Percentiles rank a stretch among this genome's conserved stretches.
Evolutionary conservation across 2,329 filamentous ascomycete species (phyloP).

Genomic region (Fusarium subtropicale): DNA sequence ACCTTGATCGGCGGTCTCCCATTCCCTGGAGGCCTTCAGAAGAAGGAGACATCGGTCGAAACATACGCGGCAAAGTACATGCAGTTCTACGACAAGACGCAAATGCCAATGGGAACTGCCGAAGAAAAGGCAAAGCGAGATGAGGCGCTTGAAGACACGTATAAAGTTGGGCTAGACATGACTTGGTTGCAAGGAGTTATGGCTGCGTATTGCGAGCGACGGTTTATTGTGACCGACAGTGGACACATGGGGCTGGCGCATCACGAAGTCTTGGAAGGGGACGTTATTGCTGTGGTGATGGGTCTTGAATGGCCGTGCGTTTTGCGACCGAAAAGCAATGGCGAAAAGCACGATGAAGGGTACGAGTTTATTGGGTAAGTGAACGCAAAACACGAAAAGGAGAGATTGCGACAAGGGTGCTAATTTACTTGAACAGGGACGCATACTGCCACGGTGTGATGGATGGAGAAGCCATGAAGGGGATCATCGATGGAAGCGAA

Average conservation of each 20-base stretch:
- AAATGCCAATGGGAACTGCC: constrained; percentile 8
- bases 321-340: constrained; percentile 10
- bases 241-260: constrained; percentile 39
- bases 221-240: constrained; percentile 26
- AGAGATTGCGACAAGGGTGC: neutral
- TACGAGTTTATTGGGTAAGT: constrained; percentile 43
- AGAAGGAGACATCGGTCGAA: constrained; percentile 1
- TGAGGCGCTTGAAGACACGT: neutral
- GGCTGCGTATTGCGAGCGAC: constrained; percentile 28
- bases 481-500: neutral
- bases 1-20: constrained; percentile 25
- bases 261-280: constrained; percentile 24
- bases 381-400: neutral
- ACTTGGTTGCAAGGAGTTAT: constrained; percentile 12
- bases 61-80: constrained; percentile 27
- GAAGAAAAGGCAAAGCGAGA: constrained; percentile 8
- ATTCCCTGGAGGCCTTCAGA: neutral
- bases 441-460: constrained; percentile 39
- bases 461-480: constrained; percentile 26
- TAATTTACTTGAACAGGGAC: constrained; percentile 22
- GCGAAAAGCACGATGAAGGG: constrained; percentile 1
- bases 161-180: constrained; percentile 15
- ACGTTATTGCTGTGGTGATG: constrained; percentile 26
- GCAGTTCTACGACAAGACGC: constrained; percentile 9
- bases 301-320: constrained; percentile 27